These are phyloP conservation scores for Talaromyces liani DNA, from an alignment of 495 filamentous ascomycete species.

Conservation along the genomic window DNA sequence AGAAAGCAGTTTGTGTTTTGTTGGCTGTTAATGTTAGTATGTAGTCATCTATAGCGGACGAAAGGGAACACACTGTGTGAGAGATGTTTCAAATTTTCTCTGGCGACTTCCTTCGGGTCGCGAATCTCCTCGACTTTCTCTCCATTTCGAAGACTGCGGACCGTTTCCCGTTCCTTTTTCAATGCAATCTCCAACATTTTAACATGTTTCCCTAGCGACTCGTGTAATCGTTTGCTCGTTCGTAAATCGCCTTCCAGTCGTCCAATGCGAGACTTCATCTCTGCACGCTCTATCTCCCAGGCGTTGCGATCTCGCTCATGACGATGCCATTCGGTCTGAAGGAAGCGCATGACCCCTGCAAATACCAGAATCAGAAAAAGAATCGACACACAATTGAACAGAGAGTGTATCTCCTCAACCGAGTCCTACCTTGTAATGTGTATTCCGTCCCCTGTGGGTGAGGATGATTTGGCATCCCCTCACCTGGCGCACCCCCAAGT, in stretches of 20 bases:
- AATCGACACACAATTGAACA: neutral
- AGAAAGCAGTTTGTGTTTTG: constrained; percentile 32
- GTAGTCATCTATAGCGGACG: neutral
- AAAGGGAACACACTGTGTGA: constrained; percentile 26
- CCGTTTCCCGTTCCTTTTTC: constrained; percentile 60
- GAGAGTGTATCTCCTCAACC: neutral
- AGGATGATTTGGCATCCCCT: constrained; percentile 44
- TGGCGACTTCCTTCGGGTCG: constrained; percentile 36
- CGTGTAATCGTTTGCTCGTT: constrained; percentile 77
- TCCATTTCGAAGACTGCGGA: constrained; percentile 35
- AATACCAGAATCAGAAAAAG: neutral
- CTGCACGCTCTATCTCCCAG: constrained; percentile 97
- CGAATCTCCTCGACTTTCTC: constrained; percentile 40
- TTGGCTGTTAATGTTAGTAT: constrained; percentile 20
- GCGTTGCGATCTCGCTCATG: constrained; percentile 97
- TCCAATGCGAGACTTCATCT: constrained; percentile 99
- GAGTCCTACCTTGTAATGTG: constrained; percentile 76
- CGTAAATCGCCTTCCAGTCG: constrained; percentile 83
- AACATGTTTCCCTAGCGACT: constrained; percentile 82
- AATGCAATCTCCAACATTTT: constrained; percentile 84
- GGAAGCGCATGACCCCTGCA: constrained; percentile 97
- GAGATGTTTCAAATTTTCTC: constrained; percentile 30
- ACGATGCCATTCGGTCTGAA: constrained; percentile 98
- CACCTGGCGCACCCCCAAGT: constrained; percentile 45
- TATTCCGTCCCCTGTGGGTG: constrained; percentile 91